These are phyloP conservation scores for Brassica balearica DNA, from an alignment of 441 rosid genomes.

Conservation along the genomic window DNA sequence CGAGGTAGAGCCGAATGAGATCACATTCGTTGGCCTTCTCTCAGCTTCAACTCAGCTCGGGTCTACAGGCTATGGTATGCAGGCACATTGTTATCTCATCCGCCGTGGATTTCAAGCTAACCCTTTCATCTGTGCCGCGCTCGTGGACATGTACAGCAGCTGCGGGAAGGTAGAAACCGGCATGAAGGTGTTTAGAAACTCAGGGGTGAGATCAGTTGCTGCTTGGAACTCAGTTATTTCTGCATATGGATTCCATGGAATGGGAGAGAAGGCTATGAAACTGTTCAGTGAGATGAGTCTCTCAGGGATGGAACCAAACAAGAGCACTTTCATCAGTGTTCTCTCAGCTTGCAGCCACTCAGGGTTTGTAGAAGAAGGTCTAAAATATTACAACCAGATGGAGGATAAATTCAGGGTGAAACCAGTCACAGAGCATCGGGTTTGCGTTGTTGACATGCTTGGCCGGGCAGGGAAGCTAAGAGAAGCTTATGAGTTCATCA, in stretches of 20 bases:
- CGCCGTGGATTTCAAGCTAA: conserved; percentile 50
- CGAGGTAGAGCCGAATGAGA: conserved; percentile 57
- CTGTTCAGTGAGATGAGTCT: conserved; percentile 52
- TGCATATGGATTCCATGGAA: conserved; percentile 56
- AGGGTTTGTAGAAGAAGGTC: conserved; percentile 36
- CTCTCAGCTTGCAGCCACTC: neutral
- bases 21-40: conserved; percentile 59
- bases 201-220: conserved; percentile 44
- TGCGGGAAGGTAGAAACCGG: conserved; percentile 56
- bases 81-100: conserved; percentile 51
- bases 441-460: conserved; percentile 45
- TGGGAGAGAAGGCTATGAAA: conserved; percentile 56
- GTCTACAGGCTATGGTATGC: conserved; percentile 48
- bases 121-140: conserved; percentile 54
- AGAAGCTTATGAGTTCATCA: conserved; percentile 58
- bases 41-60: conserved; percentile 64
- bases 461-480: conserved; percentile 59
- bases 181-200: conserved; percentile 45
- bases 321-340: neutral
- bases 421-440: neutral
- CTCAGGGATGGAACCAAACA: neutral
- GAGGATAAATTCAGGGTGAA: neutral
- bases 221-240: conserved; percentile 64
- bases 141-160: conserved; percentile 61
- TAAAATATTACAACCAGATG: conserved; percentile 54